phyloP scores from a whole-genome alignment of 2,329 filamentous ascomycete genomes.

The Calonectria multiphialidica region DNA sequence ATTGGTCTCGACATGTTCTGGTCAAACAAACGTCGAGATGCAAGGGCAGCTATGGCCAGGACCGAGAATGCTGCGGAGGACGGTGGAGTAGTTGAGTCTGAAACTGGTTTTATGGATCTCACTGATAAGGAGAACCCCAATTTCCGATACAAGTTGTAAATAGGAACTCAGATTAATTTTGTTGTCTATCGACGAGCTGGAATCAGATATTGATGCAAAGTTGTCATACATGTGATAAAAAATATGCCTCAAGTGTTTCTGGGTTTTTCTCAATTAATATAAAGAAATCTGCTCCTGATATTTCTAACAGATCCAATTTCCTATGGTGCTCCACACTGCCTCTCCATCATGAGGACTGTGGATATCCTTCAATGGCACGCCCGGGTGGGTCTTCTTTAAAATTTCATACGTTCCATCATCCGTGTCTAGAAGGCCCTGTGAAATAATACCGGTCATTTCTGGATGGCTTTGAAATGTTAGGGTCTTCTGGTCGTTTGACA shows the following conservation, averaged over 20 bases:
- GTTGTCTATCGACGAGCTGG: not conserved
- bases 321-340: not conserved
- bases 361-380: not conserved
- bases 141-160: not conserved
- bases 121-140: not conserved
- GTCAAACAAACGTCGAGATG: not conserved
- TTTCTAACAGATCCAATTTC: not conserved
- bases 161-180: no score
- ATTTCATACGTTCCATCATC: slow-evolving; percentile 11
- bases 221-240: not conserved
- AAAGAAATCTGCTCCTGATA: not conserved
- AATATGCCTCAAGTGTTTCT: no score
- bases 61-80: not conserved
- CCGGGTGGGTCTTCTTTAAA: not conserved
- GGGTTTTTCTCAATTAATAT: no score
- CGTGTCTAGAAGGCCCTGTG: not conserved
- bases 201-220: not conserved
- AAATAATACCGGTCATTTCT: slow-evolving; percentile 10
- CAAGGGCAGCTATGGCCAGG: not conserved
- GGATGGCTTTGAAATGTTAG: slow-evolving; percentile 23
- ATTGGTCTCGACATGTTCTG: not conserved
- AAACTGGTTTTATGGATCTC: not conserved
- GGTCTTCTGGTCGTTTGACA: not conserved
- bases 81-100: not conserved
- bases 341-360: not conserved